Conservation (phyloP, 31 red algal genomes). For the Porphyra umbilicalis region DNA sequence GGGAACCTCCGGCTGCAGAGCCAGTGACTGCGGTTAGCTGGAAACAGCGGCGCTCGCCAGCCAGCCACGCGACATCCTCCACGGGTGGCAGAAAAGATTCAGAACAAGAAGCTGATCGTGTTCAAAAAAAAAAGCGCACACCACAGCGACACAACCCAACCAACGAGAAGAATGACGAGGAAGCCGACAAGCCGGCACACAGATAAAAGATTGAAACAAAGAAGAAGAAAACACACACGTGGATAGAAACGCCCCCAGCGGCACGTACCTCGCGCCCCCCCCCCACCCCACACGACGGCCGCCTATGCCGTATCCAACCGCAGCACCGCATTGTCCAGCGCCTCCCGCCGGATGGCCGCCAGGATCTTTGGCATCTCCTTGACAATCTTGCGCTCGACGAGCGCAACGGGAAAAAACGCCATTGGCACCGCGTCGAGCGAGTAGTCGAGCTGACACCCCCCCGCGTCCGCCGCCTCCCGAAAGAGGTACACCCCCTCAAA, state of each 20-base stretch:
- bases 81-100: too few relatives aligned
- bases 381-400: constrained; percentile 84
- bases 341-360: constrained; percentile 53
- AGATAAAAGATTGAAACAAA: neutral
- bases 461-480: constrained; percentile 6
- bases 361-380: constrained; percentile 91
- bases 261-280: neutral
- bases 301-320: neutral
- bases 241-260: neutral
- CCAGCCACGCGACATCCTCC: too few relatives aligned
- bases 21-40: too few relatives aligned
- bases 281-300: neutral
- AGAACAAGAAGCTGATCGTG: too few relatives aligned
- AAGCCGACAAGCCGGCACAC: too few relatives aligned
- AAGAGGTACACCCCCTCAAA: constrained; percentile 64
- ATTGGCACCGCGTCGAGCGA: constrained; percentile 63
- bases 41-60: too few relatives aligned
- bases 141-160: too few relatives aligned
- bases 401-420: constrained; percentile 66
- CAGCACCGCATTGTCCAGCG: constrained; percentile 2
- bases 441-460: constrained; percentile 50
- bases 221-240: neutral
- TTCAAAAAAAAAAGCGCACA: too few relatives aligned
- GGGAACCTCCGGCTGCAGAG: too few relatives aligned
- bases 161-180: too few relatives aligned